Conservation (phyloP, 1,139 yeast species). For the Lodderomyces jiufengensis region DNA sequence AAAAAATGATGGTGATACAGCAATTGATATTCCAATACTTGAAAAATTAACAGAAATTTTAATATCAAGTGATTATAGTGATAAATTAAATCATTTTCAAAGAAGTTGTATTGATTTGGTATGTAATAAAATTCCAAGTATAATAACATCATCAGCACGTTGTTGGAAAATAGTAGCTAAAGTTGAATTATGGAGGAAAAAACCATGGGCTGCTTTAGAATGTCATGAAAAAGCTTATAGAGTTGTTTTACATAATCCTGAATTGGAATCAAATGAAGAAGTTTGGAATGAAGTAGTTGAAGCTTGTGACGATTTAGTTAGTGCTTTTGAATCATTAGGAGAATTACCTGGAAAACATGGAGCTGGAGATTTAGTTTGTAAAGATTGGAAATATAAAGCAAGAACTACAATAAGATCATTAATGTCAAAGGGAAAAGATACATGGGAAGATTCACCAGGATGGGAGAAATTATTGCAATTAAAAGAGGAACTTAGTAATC, state of each 20-base stretch:
- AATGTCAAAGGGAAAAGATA: conserved; percentile 72
- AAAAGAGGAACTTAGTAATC: conserved; percentile 41
- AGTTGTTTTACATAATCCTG: conserved; percentile 62
- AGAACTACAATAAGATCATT: conserved; percentile 67
- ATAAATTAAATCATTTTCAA: conserved; percentile 56
- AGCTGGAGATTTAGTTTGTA: conserved; percentile 80
- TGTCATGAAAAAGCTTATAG: conserved; percentile 86
- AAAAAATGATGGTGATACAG: conserved; percentile 53
- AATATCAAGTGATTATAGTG: conserved; percentile 47
- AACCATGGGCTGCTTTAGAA: conserved; percentile 85
- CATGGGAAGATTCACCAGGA: conserved; percentile 79
- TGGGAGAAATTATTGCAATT: conserved; percentile 63
- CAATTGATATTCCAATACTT: conserved; percentile 72
- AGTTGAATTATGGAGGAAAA: conserved; percentile 82
- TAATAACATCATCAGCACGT: conserved; percentile 67
- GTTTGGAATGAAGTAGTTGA: conserved; percentile 82
- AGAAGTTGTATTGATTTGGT: conserved; percentile 65
- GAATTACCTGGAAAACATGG: conserved; percentile 82
- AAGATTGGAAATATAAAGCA: conserved; percentile 89
- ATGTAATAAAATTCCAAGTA: conserved; percentile 60
- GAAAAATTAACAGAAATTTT: conserved; percentile 71
- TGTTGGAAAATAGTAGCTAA: conserved; percentile 82
- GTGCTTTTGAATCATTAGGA: conserved; percentile 86
- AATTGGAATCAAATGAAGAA: conserved; percentile 56
- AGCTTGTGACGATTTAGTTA: conserved; percentile 72